Evolutionary conservation across 169 alveolate genomes (phyloP).

Genomic region (Plasmodium yoelii): DNA sequence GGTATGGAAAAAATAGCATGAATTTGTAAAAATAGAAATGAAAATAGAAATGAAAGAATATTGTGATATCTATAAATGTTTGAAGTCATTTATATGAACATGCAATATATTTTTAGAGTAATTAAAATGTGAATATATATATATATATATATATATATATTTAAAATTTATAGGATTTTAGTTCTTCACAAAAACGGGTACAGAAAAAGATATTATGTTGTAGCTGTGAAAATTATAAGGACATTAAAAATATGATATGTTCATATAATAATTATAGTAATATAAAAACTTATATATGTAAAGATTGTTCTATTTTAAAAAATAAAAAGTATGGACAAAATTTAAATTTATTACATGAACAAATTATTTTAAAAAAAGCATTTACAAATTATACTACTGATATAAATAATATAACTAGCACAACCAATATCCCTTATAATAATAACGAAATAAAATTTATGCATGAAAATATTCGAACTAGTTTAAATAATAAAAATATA

Average conservation of each 20-base stretch:
- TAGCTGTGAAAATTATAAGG: slow-evolving; percentile 47
- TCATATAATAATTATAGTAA: slow-evolving; percentile 42
- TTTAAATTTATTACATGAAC: slow-evolving; percentile 4
- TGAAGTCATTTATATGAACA: too few species aligned
- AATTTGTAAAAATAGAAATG: not conserved
- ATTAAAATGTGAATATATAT: too few species aligned
- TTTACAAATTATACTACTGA: not conserved
- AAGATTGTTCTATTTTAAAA: slow-evolving; percentile 45
- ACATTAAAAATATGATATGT: slow-evolving; percentile 14
- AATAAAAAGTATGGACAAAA: slow-evolving; percentile 20
- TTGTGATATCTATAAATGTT: too few species aligned
- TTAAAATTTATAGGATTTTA: slow-evolving; percentile 7
- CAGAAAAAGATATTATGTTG: slow-evolving; percentile 25
- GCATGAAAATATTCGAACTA: not conserved
- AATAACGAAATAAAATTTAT: not conserved
- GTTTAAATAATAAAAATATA: too few species aligned
- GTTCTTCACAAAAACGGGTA: not conserved
- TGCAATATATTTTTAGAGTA: too few species aligned
- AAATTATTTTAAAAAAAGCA: not conserved
- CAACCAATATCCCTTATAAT: not conserved
- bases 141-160: not conserved
- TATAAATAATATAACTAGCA: not conserved
- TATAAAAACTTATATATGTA: slow-evolving; percentile 46
- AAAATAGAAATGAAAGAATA: too few species aligned
- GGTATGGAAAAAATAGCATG: slow-evolving; percentile 14